Base-by-base conservation (phyloP, 257 asterid species). In the Vinca minor region DNA sequence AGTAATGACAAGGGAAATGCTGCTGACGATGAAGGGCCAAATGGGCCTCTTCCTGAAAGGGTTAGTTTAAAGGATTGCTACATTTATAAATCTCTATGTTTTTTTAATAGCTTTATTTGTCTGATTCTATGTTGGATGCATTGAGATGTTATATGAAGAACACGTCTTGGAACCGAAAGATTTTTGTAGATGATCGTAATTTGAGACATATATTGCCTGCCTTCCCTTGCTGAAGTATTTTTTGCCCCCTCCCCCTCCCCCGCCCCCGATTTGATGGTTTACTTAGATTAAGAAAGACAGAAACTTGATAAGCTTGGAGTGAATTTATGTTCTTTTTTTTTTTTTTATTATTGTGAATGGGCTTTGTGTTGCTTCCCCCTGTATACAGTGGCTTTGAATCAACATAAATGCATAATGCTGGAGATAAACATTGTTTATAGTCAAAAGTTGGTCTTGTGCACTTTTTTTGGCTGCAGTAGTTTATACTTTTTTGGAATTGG, bases 1-100 rank as follows among this genome's bases (percentile, higher is more conserved):
- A 83, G 85, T 72, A 77, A 72, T 1, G 84, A 81, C 38, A 79
- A 78, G 68, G 88, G 67, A 25, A 69, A 77, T 20, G 94, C 78
- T 46, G 95, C 70, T 10, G 89, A 83, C 41, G 96, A 88, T 56
- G 95, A 84, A 39, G 78, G 79, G 59, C 50, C 72, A 12, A 4
- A 76, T 35, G 39, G 82, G 35, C 89, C 96, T 36, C 66, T 86
- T 64, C 95, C 96, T 7, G 88, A 88, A 69, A 82, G 73, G 84
- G 96, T 86, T 49, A 34, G 57, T 64, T 44, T 11, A 49, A 26
- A 13, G 23, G 58, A 34, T 18, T 31, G 62, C 46, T 31, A 34
- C 25, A 28, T 26, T 10, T 35, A 8, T 38, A 23, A n/a, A 10
- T 25, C 42, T 38, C 3, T n/a, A 10, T 54, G 41, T 15, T 5